Percentiles rank a stretch among this genome's conserved stretches.
Evolutionary conservation across 2,329 filamentous ascomycete species (phyloP).

Genomic region (Cladophialophora bantiana): DNA sequence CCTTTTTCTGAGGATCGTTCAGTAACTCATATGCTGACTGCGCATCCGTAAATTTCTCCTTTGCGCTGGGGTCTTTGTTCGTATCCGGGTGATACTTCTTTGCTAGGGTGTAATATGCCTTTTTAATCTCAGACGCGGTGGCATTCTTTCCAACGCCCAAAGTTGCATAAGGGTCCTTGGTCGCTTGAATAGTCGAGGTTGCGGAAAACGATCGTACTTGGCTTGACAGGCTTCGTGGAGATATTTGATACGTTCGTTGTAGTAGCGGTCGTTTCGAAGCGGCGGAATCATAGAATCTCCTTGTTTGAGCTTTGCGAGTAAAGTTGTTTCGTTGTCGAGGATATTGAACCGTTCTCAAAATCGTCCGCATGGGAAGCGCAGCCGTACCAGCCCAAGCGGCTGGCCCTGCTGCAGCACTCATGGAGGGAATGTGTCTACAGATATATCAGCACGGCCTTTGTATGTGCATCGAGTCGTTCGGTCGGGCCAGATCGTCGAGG

Average conservation of each 20-base stretch:
- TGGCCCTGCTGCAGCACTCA: constrained; percentile 47
- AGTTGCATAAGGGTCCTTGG: constrained; percentile 84
- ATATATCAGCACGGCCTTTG: neutral
- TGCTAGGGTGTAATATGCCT: constrained; percentile 95
- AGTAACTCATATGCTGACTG: constrained; percentile 94
- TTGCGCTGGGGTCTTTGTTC: constrained; percentile 92
- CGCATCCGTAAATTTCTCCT: constrained; percentile 92
- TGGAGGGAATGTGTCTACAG: constrained; percentile 38
- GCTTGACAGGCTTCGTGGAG: constrained; percentile 7
- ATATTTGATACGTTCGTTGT: constrained; percentile 28
- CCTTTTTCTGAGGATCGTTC: constrained; percentile 89
- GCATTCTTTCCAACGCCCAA: constrained; percentile 84
- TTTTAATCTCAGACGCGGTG: constrained; percentile 90
- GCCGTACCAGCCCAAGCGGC: constrained; percentile 52
- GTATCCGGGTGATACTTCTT: constrained; percentile 99
- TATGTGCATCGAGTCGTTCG: neutral
- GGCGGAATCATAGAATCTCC: constrained; percentile 47
- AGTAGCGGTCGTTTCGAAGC: constrained; percentile 41
- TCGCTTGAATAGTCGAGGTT: constrained; percentile 66
- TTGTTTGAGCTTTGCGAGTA: constrained; percentile 46
- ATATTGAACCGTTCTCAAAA: constrained; percentile 51
- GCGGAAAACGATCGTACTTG: constrained; percentile 49
- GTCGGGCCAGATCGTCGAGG: neutral
- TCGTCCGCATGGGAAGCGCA: constrained; percentile 48
- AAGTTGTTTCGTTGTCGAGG: constrained; percentile 47